These are phyloP conservation scores for Postia placenta DNA, from an alignment of 768 basidiomycete genomes.

Conservation along the genomic window DNA sequence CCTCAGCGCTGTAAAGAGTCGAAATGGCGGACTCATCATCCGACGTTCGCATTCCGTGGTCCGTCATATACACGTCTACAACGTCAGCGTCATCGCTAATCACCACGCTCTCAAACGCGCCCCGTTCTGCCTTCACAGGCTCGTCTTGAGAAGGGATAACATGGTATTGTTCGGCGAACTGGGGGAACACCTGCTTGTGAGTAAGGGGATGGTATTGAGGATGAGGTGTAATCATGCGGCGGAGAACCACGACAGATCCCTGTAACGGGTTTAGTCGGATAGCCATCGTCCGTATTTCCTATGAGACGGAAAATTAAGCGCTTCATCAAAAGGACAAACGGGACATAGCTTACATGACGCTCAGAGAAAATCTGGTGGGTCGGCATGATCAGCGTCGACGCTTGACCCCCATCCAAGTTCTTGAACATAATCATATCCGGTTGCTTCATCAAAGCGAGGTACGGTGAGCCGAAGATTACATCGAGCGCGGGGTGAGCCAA, in stretches of 20 bases:
- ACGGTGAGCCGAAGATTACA: conserved; percentile 35
- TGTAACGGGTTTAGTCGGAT: conserved; percentile 15
- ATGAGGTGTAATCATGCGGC: conserved; percentile 6
- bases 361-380: background rate
- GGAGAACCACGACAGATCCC: conserved; percentile 18
- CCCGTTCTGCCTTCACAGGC: too few species aligned
- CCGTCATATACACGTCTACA: too few species aligned
- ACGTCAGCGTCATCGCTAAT: too few species aligned
- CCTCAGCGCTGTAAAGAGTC: background rate
- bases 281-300: conserved; percentile 10
- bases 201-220: too few species aligned
- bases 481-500: conserved; percentile 37
- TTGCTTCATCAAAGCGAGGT: conserved; percentile 36
- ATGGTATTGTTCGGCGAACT: too few species aligned
- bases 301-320: background rate
- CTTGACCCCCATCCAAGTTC: conserved; percentile 30
- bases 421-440: conserved; percentile 38
- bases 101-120: too few species aligned
- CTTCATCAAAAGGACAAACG: background rate
- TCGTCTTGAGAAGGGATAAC: too few species aligned
- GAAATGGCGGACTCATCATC: conserved; percentile 7
- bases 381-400: conserved; percentile 32
- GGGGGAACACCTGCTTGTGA: too few species aligned
- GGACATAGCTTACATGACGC: too few species aligned
- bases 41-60: conserved; percentile 2